Conservation (phyloP, 352 stramenopile species). For the Pythium chondricola region DNA sequence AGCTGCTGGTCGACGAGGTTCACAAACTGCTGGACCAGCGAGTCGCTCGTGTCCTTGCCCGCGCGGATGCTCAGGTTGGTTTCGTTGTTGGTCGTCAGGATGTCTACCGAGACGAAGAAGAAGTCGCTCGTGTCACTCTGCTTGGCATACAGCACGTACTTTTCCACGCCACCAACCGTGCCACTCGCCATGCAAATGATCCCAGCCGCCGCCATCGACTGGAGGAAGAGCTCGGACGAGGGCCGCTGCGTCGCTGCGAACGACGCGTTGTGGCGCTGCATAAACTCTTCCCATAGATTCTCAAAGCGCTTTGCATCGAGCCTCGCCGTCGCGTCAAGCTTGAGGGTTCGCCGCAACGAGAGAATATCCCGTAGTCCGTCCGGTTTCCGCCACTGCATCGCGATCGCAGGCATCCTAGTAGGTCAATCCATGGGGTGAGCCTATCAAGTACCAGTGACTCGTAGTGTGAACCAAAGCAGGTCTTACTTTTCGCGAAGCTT, state of each 20-base stretch:
- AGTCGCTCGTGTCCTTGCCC: slow-evolving; percentile 38
- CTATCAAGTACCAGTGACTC: no score
- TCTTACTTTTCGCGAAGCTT: slow-evolving; percentile 32
- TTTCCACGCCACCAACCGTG: slow-evolving; percentile 56
- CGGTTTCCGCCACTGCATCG: slow-evolving; percentile 53
- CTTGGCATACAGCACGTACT: slow-evolving; percentile 77
- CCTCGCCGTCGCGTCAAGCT: slow-evolving; percentile 30
- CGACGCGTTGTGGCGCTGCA: slow-evolving; percentile 29
- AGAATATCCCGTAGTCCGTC: slow-evolving; percentile 10
- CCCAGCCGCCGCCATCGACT: slow-evolving; percentile 34
- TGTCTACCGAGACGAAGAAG: slow-evolving; percentile 49
- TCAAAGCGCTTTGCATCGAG: slow-evolving; percentile 68
- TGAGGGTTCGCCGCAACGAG: slow-evolving; percentile 4
- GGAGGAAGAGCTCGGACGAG: slow-evolving; percentile 26
- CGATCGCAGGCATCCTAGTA: slow-evolving; percentile 54
- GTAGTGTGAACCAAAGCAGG: no score
- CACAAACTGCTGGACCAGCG: slow-evolving; percentile 39
- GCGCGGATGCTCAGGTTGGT: slow-evolving; percentile 32
- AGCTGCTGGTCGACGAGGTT: slow-evolving; percentile 23
- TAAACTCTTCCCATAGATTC: slow-evolving; percentile 72
- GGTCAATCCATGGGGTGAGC: no score
- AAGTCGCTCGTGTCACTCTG: slow-evolving; percentile 35
- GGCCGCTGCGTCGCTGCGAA: slow-evolving; percentile 14
- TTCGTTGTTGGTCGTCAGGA: slow-evolving; percentile 29
- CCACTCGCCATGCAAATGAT: slow-evolving; percentile 70